Base-by-base conservation (phyloP, 1,139 yeast species). In the Debaryomyces udenii region DNA sequence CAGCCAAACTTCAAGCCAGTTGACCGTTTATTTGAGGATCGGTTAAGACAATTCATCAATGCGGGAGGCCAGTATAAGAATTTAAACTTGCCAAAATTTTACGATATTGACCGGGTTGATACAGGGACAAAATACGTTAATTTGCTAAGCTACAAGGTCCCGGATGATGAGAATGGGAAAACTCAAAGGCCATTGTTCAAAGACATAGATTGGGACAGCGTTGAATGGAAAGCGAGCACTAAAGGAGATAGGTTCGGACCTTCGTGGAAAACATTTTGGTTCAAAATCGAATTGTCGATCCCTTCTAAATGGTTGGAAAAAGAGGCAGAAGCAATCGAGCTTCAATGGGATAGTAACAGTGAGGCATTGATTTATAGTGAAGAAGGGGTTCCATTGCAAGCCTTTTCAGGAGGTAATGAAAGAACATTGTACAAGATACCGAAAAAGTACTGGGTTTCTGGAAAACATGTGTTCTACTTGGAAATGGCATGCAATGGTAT, bases 231-330 rank as follows among this genome's bases (percentile, higher is more conserved):
- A 43, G 65, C 69, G 14, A 81, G 89, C 20, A 68, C 72, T 23
- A 80, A 82, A 51, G 95, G 95, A 22, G 83, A 86, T 53, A 68
- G 73, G n/a, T 89, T 86, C 62, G 97, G 96, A 0, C 98, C 98
- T 2, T 85, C 95, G 11, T 93, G 98, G 99, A 84, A 93, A 48
- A 86, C 97, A 1, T 94, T 90, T 52, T 93, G 99, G 99, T 89
- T 93, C 64, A 78, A 82, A 52, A 68, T 91, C 30, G 66, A 74
- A 18, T 64, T 87, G 47, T 68, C 70, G 23, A 69, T 91, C 6
- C 96, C 96, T 0, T 55, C 68, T 15, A 61, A 70, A 3, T 86
- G 93, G 86, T 51, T 73, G 14, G 53, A 62, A 11, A 57, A 73
- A 60, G 72, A 58, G 41, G 50, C 56, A 44, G 76, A 74, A 30